Evolutionary conservation across 2,329 filamentous ascomycete genomes (phyloP).

Genomic region (Coniosporium tulheliwenetii): DNA sequence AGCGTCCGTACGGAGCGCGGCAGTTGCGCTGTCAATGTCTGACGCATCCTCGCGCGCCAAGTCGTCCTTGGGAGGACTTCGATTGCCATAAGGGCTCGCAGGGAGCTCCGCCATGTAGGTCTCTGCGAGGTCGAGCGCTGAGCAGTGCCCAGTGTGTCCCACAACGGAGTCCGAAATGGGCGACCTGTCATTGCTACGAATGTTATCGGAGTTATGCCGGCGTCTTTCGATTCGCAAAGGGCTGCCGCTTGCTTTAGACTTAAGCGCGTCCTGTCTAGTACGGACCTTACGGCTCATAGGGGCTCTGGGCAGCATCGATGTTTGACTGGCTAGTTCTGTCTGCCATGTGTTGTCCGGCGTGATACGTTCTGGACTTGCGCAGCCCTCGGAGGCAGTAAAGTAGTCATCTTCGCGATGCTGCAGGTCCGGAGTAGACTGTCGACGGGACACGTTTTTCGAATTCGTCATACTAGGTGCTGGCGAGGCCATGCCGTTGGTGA

Average conservation of each 20-base stretch:
- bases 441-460: slow-evolving; percentile 6
- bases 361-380: neutral
- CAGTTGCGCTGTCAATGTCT: too few relatives aligned
- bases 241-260: neutral
- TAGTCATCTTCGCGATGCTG: slow-evolving; percentile 8
- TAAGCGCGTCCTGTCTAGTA: neutral
- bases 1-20: too few relatives aligned
- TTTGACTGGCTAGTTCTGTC: neutral
- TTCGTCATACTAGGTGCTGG: slow-evolving; percentile 20
- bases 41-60: too few relatives aligned
- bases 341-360: neutral
- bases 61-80: too few relatives aligned
- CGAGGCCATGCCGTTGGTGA: slow-evolving; percentile 31
- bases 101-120: slow-evolving; percentile 10
- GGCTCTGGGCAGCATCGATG: too few relatives aligned
- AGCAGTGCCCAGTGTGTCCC: too few relatives aligned
- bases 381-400: slow-evolving; percentile 6
- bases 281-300: slow-evolving; percentile 1
- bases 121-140: slow-evolving; percentile 4
- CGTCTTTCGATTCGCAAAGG: slow-evolving; percentile 5
- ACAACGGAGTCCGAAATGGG: too few relatives aligned
- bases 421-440: slow-evolving; percentile 2
- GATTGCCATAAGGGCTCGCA: slow-evolving; percentile 7
- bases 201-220: neutral
- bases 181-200: too few relatives aligned